These are phyloP conservation scores for Penicillium decumbens DNA, from an alignment of 2,329 filamentous ascomycete genomes.

Conservation along the genomic window DNA sequence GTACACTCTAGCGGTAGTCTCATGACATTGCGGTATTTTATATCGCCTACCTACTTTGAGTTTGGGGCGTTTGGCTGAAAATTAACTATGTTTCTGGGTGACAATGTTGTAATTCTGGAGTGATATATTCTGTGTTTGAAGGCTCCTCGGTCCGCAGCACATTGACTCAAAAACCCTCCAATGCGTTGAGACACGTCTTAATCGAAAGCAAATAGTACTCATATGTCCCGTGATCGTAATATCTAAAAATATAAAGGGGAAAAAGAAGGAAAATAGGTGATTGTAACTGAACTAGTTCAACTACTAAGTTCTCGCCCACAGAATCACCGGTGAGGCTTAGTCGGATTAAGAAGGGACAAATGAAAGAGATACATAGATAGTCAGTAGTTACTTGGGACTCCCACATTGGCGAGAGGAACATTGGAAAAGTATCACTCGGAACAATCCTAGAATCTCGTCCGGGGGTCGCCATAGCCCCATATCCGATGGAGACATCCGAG, in stretches of 20 bases:
- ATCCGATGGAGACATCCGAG: neutral
- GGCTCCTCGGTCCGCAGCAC: no score
- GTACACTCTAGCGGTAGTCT: neutral
- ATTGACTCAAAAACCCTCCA: neutral
- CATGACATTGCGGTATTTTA: neutral
- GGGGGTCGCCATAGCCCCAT: no score
- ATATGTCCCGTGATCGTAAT: neutral
- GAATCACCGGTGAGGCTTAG: neutral
- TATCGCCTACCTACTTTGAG: neutral
- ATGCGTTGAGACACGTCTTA: neutral
- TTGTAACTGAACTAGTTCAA: neutral
- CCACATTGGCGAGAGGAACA: no score
- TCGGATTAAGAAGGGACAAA: neutral
- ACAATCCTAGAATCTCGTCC: no score
- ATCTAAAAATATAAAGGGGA: neutral
- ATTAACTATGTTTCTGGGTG: no score
- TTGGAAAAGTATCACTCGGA: neutral
- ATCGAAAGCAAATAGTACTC: neutral
- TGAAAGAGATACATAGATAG: neutral
- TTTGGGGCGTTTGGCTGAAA: no score
- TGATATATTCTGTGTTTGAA: no score
- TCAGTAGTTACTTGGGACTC: neutral
- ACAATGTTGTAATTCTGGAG: no score
- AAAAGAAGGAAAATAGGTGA: neutral
- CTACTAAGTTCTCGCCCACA: neutral